These are phyloP conservation scores for Jacaranda copaia DNA, from an alignment of 257 asterid species.

Conservation along the genomic window DNA sequence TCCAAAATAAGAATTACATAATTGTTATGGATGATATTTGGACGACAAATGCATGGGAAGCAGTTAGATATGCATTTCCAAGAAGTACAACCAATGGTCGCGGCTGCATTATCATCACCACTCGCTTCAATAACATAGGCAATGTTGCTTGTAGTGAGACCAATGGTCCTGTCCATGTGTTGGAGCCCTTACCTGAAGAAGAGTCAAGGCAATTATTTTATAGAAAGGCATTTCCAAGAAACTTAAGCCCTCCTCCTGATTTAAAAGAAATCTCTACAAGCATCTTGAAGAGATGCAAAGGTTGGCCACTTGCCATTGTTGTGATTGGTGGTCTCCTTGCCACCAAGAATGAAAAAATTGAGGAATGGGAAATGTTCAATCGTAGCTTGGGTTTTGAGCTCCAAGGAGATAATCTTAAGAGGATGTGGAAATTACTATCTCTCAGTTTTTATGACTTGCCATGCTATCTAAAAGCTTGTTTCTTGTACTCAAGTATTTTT, in stretches of 20 bases:
- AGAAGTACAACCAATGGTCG: neutral
- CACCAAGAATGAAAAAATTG: neutral
- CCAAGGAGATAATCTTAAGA: conserved; percentile 13
- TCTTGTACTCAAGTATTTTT: conserved; percentile 10
- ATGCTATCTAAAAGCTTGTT: conserved; percentile 25
- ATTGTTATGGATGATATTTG: conserved; percentile 48
- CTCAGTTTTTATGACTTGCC: conserved; percentile 38
- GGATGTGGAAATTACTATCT: conserved; percentile 8
- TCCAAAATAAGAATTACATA: conserved; percentile 29
- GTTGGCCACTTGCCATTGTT: conserved; percentile 15
- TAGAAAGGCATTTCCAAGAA: conserved; percentile 30
- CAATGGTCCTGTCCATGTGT: conserved; percentile 5
- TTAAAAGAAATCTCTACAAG: neutral
- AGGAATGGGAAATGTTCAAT: conserved; percentile 33
- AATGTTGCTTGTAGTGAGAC: conserved; percentile 2
- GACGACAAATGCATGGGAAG: conserved; percentile 18
- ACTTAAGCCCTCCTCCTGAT: conserved; percentile 22
- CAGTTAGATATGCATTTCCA: conserved; percentile 8
- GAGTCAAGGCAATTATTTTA: conserved; percentile 3
- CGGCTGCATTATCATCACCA: neutral
- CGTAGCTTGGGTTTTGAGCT: conserved; percentile 41
- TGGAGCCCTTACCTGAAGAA: conserved; percentile 27
- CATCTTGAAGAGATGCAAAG: conserved; percentile 7
- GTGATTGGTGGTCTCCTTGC: conserved; percentile 10
- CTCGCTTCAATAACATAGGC: neutral